A percentile compares a stretch with the other conserved stretches of the same genome.
Conservation (phyloP, 202 grass and related monocot genomes). For the Digitaria exilis region DNA sequence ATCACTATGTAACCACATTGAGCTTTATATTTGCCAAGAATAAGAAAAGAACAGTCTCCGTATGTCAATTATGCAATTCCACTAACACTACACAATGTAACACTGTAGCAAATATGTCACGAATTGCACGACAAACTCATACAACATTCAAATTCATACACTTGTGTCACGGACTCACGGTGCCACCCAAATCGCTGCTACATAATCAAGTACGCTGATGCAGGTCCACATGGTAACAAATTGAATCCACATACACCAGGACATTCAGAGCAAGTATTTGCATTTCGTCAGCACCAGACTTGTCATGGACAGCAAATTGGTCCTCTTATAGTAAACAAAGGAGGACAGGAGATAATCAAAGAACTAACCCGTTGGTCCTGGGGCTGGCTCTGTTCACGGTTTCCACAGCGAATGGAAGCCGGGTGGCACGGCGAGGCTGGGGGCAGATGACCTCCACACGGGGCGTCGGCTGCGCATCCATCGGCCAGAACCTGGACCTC, state of each 20-base stretch:
- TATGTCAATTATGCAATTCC: not conserved
- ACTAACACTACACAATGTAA: not conserved
- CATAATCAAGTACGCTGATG: not conserved
- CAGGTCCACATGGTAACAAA: not conserved
- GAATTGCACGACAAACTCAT: not conserved
- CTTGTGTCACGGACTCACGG: not conserved
- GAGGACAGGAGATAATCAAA: not conserved
- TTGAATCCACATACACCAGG: not conserved
- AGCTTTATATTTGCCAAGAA: not conserved
- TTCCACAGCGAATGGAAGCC: conserved; percentile 41
- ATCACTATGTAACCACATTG: not conserved
- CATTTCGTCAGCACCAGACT: no score
- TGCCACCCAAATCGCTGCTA: not conserved
- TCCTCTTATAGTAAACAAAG: not conserved
- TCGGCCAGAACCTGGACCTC: conserved; percentile 83
- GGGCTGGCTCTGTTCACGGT: conserved; percentile 43
- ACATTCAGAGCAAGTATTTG: no score
- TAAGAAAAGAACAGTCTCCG: not conserved
- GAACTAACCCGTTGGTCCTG: conserved; percentile 55
- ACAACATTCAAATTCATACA: not conserved
- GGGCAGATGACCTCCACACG: conserved; percentile 78
- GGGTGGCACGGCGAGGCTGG: conserved; percentile 56
- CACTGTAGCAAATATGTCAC: not conserved
- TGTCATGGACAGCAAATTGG: no score
- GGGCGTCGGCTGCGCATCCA: conserved; percentile 41